Percentiles rank a stretch among this genome's conserved stretches.
phyloP scores from a whole-genome alignment of 2,329 filamentous ascomycete genomes.

The Epichloe coenophiala region DNA sequence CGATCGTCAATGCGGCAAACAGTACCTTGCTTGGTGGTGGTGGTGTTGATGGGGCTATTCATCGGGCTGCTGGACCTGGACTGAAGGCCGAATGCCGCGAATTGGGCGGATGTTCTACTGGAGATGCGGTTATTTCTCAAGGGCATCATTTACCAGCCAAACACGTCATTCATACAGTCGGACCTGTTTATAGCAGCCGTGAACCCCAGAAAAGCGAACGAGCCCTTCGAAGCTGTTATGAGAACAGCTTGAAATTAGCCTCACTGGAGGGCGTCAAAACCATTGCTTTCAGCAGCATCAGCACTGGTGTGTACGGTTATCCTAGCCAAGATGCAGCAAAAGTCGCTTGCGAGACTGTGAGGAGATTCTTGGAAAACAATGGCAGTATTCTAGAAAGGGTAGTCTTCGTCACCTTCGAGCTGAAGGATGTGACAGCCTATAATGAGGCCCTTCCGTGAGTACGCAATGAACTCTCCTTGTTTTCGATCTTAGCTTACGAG shows the following conservation, averaged over 20 bases:
- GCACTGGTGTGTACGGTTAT: conserved; percentile 84
- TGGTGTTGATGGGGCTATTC: conserved; percentile 89
- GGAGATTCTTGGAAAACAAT: conserved; percentile 37
- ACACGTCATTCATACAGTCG: conserved; percentile 82
- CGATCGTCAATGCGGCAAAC: conserved; percentile 92
- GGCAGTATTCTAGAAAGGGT: conserved; percentile 49
- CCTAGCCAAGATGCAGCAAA: conserved; percentile 59
- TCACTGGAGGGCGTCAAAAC: conserved; percentile 50
- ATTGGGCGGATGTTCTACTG: conserved; percentile 61
- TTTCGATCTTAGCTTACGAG: background rate
- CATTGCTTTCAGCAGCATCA: conserved; percentile 73
- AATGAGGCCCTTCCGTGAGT: conserved; percentile 54
- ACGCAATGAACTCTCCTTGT: background rate
- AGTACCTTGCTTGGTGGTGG: conserved; percentile 64
- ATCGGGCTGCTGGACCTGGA: conserved; percentile 59
- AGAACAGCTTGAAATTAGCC: conserved; percentile 57
- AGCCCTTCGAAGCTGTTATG: conserved; percentile 52
- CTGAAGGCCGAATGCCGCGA: conserved; percentile 59
- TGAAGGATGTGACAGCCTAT: conserved; percentile 67
- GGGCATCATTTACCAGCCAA: conserved; percentile 64
- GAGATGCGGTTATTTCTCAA: conserved; percentile 68
- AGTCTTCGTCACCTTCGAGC: conserved; percentile 73
- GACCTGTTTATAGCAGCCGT: conserved; percentile 53
- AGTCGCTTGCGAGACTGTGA: conserved; percentile 51
- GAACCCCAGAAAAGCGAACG: conserved; percentile 25